Evolutionary conservation across 1,284 basidiomycete species (phyloP).

Genomic region (Ceratobasidium sp.): DNA sequence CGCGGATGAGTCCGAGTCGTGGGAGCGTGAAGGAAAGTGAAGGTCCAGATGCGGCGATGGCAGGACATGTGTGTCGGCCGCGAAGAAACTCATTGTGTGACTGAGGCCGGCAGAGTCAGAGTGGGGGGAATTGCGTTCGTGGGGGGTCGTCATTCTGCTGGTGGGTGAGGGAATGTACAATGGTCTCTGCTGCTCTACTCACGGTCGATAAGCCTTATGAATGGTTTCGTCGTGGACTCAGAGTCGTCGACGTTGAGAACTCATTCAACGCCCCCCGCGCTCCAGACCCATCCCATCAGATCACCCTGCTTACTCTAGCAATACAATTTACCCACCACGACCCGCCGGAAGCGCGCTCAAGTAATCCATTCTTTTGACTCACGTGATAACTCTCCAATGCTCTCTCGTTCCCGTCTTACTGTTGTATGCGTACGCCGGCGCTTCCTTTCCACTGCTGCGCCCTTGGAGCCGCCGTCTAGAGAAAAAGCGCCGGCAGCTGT

Average conservation of each 20-base stretch:
- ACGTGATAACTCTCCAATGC: slow-evolving; percentile 13
- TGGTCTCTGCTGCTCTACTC: too few species aligned
- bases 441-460: slow-evolving; percentile 4
- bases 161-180: slow-evolving; percentile 7
- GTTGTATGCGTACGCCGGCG: slow-evolving; percentile 4
- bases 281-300: slow-evolving; percentile 7
- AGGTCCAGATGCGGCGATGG: slow-evolving; percentile 24
- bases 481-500: too few species aligned
- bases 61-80: slow-evolving; percentile 15
- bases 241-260: slow-evolving; percentile 23
- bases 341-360: too few species aligned
- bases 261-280: slow-evolving; percentile 26
- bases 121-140: slow-evolving; percentile 4
- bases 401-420: slow-evolving; percentile 4
- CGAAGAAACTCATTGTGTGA: slow-evolving; percentile 32
- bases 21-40: slow-evolving; percentile 34
- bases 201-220: not conserved
- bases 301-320: slow-evolving; percentile 19
- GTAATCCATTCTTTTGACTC: too few species aligned
- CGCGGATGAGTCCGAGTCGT: slow-evolving; percentile 30
- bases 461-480: too few species aligned
- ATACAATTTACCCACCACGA: slow-evolving; percentile 5
- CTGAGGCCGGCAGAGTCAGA: slow-evolving; percentile 21
- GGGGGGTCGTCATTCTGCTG: slow-evolving; percentile 17
- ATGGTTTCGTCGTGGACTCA: slow-evolving; percentile 8